Percentiles rank a stretch among this genome's conserved stretches.
phyloP scores from a whole-genome alignment of 2,329 filamentous ascomycete genomes.

The Xylariomycetidae sp. region DNA sequence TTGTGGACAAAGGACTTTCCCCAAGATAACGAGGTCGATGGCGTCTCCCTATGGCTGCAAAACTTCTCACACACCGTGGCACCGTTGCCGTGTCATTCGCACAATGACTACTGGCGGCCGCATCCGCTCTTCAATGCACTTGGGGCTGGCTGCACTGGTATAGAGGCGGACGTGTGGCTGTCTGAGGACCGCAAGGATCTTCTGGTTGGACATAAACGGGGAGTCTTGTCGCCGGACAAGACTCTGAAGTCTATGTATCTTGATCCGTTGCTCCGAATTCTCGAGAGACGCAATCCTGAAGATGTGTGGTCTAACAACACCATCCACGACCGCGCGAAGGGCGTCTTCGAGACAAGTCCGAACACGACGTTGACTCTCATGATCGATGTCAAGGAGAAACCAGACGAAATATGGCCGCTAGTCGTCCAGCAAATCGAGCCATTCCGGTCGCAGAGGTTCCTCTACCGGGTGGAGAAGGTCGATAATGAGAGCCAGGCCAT shows the following conservation, averaged over 20 bases:
- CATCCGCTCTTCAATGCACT: conserved; percentile 57
- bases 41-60: conserved; percentile 1
- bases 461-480: conserved; percentile 45
- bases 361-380: conserved; percentile 49
- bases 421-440: conserved; percentile 50
- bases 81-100: conserved; percentile 59
- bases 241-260: conserved; percentile 60
- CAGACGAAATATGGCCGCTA: conserved; percentile 43
- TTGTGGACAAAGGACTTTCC: too few species aligned
- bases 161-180: conserved; percentile 66
- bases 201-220: conserved; percentile 56
- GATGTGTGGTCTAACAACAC: too few species aligned
- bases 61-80: too few species aligned
- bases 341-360: conserved; percentile 18
- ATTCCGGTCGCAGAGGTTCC: conserved; percentile 50
- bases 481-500: too few species aligned
- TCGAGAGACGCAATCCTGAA: conserved; percentile 46
- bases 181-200: conserved; percentile 46
- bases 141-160: conserved; percentile 50
- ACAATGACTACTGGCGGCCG: conserved; percentile 64
- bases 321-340: too few species aligned
- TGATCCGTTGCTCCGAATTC: conserved; percentile 54
- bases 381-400: conserved; percentile 61
- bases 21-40: too few species aligned
- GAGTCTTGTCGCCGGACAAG: conserved; percentile 44